Base-by-base conservation (phyloP, 306 rosid species). In the Mucuna pruriens region DNA sequence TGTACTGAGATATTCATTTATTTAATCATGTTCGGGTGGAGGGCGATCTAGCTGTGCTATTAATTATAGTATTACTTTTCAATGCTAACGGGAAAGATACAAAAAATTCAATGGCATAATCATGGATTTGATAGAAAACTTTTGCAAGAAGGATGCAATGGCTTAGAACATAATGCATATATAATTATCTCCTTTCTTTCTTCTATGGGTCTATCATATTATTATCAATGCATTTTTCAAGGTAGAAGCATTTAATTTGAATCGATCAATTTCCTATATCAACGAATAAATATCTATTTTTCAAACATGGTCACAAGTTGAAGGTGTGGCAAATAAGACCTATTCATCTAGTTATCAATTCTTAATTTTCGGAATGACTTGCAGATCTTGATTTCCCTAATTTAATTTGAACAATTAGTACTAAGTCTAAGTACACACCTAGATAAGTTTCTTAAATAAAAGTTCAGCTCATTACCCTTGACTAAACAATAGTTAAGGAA, bases 151-250 rank as follows among this genome's bases (percentile, higher is more conserved):
- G 74, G 7, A 49, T 22, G 39, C 51, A 65, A 19, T 64, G 12
- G 70, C 77, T 70, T 71, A 80, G 78, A 71, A 52, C 83, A 68
- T 36, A 58, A 23, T 76, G 40, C 68, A 25, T 66, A n/a, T 36
- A 31, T n/a, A 16, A 55, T 61, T 15, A 11, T 49, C 34, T 58
- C 39, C 29, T 48, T 80, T 8, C 19, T 60, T 20, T 65, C 17
- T 48, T 66, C 42, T 51, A 36, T 61, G 29, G 51, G 5, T 42
- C 38, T 20, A 5, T 25, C 58, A 74, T 51, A n/a, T 48, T 31
- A 33, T 68, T 46, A 10, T 45, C 65, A 75, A 15, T 12, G 34
- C 66, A 16, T 25, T 57, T 58, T 48, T 44, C 10, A 48, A 31
- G 63, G 40, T 46, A 31, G 70, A 82, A 74, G 16, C 40, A 65